These are phyloP conservation scores for Carex myosuroides DNA, from an alignment of 176 grass and related monocot genomes.

Conservation along the genomic window DNA sequence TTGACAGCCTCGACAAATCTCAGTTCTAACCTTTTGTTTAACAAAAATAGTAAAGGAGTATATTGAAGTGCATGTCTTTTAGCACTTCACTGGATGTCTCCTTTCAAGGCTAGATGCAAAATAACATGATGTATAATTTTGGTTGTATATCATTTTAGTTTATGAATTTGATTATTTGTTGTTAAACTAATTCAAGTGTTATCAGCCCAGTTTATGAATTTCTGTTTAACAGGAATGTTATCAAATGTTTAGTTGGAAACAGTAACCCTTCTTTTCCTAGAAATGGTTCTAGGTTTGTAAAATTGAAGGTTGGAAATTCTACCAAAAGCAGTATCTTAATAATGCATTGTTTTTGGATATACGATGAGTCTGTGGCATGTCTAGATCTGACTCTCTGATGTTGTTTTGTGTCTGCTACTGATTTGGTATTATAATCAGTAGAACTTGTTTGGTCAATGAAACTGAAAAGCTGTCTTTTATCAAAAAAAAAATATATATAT, in stretches of 20 bases:
- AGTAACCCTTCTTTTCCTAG: background rate
- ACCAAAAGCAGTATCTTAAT: background rate
- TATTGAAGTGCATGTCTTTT: conserved; percentile 2
- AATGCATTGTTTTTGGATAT: too few relatives aligned
- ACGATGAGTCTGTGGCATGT: too few relatives aligned
- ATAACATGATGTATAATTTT: background rate
- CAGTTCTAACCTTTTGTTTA: conserved; percentile 49
- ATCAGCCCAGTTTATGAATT: background rate
- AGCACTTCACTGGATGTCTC: background rate
- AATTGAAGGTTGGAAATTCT: background rate
- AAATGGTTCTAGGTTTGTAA: background rate
- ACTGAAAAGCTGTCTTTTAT: too few relatives aligned
- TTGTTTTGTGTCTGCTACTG: too few relatives aligned
- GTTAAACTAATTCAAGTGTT: background rate
- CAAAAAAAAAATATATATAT: background rate
- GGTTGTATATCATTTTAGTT: background rate
- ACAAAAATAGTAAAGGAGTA: background rate
- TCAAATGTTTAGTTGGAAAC: background rate
- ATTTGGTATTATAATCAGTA: too few relatives aligned
- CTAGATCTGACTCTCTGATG: too few relatives aligned
- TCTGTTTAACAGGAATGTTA: background rate
- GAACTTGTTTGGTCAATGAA: too few relatives aligned
- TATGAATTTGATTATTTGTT: conserved; percentile 16
- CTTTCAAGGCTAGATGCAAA: conserved; percentile 8
- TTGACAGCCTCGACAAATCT: conserved; percentile 79